Percentiles rank a stretch among this genome's conserved stretches.
Evolutionary conservation across 352 stramenopile species (phyloP).

Genomic region (Globisporangium heterothallicum): DNA sequence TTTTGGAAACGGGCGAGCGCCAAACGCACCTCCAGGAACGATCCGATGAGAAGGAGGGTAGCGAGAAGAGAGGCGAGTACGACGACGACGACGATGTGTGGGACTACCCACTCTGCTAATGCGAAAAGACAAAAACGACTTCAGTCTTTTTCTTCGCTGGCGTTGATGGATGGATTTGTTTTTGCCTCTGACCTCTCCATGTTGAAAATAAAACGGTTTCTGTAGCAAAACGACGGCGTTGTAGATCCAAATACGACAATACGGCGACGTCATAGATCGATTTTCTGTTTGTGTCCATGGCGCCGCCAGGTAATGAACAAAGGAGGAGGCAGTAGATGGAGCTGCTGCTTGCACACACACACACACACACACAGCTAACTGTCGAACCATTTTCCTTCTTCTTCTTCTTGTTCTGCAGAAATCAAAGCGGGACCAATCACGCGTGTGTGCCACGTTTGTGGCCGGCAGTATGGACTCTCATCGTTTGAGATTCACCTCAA

Average conservation of each 20-base stretch:
- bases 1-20: constrained; percentile 36
- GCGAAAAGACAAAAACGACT: neutral
- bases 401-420: constrained; percentile 13
- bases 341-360: no score
- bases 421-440: constrained; percentile 52
- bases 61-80: constrained; percentile 11
- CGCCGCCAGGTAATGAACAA: constrained; percentile 12
- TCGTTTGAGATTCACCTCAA: constrained; percentile 84
- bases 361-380: no score
- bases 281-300: no score
- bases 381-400: neutral
- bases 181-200: no score
- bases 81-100: constrained; percentile 52
- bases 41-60: constrained; percentile 8
- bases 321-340: no score
- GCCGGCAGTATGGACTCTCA: constrained; percentile 69
- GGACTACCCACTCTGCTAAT: constrained; percentile 45
- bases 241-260: no score
- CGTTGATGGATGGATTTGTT: neutral
- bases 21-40: constrained; percentile 21
- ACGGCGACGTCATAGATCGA: no score
- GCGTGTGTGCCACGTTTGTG: constrained; percentile 75
- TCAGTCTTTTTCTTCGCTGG: neutral
- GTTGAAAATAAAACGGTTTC: constrained; percentile 12
- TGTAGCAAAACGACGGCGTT: no score